phyloP scores from a whole-genome alignment of 2,329 filamentous ascomycete genomes.

The Epichloe amarillans region DNA sequence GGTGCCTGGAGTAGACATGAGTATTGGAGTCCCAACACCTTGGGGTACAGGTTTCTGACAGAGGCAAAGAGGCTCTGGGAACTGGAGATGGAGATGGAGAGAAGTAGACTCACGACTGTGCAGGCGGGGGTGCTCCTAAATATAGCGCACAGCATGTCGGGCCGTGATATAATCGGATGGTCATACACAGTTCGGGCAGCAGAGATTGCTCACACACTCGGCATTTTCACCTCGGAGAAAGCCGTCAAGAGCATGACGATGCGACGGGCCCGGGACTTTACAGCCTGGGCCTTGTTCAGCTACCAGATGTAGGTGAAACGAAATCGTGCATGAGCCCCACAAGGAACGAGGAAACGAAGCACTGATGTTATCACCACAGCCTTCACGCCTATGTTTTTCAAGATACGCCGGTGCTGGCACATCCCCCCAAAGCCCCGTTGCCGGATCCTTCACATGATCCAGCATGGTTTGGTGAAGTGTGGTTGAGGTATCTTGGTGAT shows the following conservation, averaged over 20 bases:
- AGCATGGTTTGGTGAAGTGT: constrained; percentile 23
- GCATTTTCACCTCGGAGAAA: constrained; percentile 14
- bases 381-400: constrained; percentile 15
- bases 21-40: constrained; percentile 22
- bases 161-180: constrained; percentile 24
- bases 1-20: constrained; percentile 5
- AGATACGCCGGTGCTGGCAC: constrained; percentile 15
- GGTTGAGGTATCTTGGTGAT: constrained; percentile 21
- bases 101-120: constrained; percentile 18
- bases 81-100: constrained; percentile 11
- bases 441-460: constrained; percentile 14
- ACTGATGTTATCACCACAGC: constrained; percentile 4
- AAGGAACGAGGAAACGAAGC: too few species aligned
- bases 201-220: constrained; percentile 18
- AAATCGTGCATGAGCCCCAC: not conserved
- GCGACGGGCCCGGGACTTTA: constrained; percentile 12
- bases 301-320: constrained; percentile 17
- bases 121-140: constrained; percentile 23
- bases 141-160: constrained; percentile 18
- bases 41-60: constrained; percentile 22
- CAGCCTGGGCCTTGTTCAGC: constrained; percentile 24
- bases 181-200: constrained; percentile 20
- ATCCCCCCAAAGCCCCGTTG: constrained; percentile 17
- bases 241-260: constrained; percentile 7
- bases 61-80: constrained; percentile 28